Base-by-base conservation (phyloP, 805 yeast species). In the Sporopachydermia quercuum region DNA sequence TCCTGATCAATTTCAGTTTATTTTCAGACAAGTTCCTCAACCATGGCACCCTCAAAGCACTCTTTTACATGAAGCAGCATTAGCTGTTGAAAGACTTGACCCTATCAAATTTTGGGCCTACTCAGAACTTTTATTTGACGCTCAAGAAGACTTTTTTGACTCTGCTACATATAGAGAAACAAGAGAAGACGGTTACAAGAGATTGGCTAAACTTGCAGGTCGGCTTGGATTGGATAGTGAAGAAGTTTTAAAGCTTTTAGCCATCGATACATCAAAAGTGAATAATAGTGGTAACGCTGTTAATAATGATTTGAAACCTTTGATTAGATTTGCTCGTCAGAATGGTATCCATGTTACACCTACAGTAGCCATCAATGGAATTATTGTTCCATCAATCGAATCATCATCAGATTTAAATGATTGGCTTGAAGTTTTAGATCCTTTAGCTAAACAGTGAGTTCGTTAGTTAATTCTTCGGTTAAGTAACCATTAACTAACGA, bases 31-130 rank as follows among this genome's bases (percentile, higher is more conserved):
- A 51, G 85, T 78, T 34, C 65, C 80, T n/a, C 95, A 85, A 61
- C 91, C 93, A 47, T 85, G 94, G 94, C 95, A 85, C 55, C 78
- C 87, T 36, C 72, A 75, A 41, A 77, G 89, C 1, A 68, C 72
- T 3, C 57, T 73, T 30, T 62, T 75, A 34, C 78, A 79, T 53
- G 94, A 85, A 52, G 79, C 80, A 35, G 67, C 80, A 0, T 55
- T 85, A 17, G 86, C 78, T 0, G 76, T 78, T 19, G 49, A 45
- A 37, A 61, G 69, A 38, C 45, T 61, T n/a, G 63, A 60, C 13
- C 78, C 82, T 1, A 56, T 52, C 1, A 56, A 61, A 45, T 74
- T 79, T 54, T 70, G 84, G 69, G 61, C 70, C 33, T 71, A 75
- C 37, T 68, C 78, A 6, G 56, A 61, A 36, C 62, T 69, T 1